Percentiles rank a stretch among this genome's conserved stretches.
Conservation (phyloP, 179 eudicot species). For the Silene noctiflora region DNA sequence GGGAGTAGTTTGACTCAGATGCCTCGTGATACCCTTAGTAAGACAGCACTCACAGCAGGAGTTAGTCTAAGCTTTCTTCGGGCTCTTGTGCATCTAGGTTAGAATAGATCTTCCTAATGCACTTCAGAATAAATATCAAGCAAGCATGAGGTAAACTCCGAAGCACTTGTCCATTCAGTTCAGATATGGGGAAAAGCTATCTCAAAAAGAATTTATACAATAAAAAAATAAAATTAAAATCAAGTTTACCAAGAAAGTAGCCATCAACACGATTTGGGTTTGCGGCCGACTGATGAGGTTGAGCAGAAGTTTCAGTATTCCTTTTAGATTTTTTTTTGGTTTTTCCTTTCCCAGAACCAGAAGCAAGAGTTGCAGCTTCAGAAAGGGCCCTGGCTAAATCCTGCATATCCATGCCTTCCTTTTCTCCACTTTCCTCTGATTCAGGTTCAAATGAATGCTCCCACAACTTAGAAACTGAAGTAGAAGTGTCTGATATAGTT, state of each 20-base stretch:
- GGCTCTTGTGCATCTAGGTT: not conserved
- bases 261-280: conserved; percentile 30
- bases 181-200: not conserved
- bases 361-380: conserved; percentile 59
- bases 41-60: not conserved
- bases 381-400: conserved; percentile 71
- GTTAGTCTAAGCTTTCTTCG: not conserved
- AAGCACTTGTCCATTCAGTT: not conserved
- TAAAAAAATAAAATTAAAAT: not conserved
- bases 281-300: conserved; percentile 25
- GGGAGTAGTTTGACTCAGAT: not conserved
- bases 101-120: not conserved
- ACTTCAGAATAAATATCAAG: not conserved
- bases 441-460: no score
- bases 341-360: conserved; percentile 39
- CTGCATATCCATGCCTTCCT: conserved; percentile 54
- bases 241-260: conserved; percentile 45
- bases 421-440: conserved; percentile 37
- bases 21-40: not conserved
- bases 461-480: no score
- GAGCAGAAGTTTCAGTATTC: conserved; percentile 27
- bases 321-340: conserved; percentile 23
- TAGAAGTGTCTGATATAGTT: no score
- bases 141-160: not conserved
- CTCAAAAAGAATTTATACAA: not conserved